phyloP scores from a whole-genome alignment of 148 eudicot genomes.

The Pharnaceum exiguum region DNA sequence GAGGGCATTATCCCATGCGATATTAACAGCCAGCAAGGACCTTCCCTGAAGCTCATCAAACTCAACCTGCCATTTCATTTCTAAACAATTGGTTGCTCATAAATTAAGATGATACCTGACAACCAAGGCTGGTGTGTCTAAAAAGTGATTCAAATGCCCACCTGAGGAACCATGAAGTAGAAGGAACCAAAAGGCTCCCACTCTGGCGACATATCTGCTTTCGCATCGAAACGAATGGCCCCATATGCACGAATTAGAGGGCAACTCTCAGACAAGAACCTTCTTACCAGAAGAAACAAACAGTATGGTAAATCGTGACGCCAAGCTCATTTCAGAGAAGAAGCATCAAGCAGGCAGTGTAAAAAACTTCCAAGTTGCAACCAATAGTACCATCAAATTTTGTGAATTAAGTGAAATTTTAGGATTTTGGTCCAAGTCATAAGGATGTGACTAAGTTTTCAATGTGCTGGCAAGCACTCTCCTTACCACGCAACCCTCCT shows the following conservation, averaged over 20 bases:
- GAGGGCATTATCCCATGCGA: conserved; percentile 83
- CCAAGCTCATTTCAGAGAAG: too few species aligned
- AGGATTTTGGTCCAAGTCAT: too few species aligned
- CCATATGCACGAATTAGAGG: conserved; percentile 95
- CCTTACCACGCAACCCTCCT: too few species aligned
- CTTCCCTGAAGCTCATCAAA: conserved; percentile 86
- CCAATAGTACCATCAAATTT: too few species aligned
- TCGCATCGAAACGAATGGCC: conserved; percentile 91
- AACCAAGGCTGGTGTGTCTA: not conserved
- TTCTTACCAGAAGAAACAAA: conserved; percentile 12
- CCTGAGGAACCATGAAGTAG: conserved; percentile 96
- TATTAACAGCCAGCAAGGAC: conserved; percentile 75
- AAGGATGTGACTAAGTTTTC: too few species aligned
- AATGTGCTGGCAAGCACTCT: too few species aligned
- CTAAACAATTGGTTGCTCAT: conserved; percentile 36
- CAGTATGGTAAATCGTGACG: too few species aligned
- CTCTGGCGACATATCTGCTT: conserved; percentile 56
- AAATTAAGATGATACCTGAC: conserved; percentile 22
- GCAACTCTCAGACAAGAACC: conserved; percentile 80
- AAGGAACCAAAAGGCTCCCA: conserved; percentile 94
- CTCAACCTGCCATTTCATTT: conserved; percentile 69
- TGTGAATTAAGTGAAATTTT: too few species aligned
- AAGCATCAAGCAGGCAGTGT: too few species aligned
- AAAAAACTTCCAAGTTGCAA: too few species aligned
- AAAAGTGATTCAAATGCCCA: conserved; percentile 19